These are phyloP conservation scores for Pseudozyma sp. DNA, from an alignment of 1,284 basidiomycete genomes.

Conservation along the genomic window DNA sequence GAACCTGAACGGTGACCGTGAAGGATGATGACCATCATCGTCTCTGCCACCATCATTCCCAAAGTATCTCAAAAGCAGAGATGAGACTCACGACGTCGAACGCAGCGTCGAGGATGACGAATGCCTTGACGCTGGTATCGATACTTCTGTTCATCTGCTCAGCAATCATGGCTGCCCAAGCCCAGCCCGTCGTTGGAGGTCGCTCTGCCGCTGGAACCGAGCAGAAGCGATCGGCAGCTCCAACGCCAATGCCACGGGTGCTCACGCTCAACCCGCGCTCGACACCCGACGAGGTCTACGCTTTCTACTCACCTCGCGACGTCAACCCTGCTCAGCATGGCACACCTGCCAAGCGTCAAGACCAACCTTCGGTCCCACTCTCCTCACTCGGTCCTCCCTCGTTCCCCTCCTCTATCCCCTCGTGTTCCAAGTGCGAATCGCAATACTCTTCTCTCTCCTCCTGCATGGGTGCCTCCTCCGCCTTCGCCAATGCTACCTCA, in stretches of 20 bases:
- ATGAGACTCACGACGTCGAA: slow-evolving; percentile 1
- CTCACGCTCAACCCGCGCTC: slow-evolving; percentile 26
- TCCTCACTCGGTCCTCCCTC: slow-evolving; percentile 42
- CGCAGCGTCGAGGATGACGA: not conserved
- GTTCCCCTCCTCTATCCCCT: slow-evolving; percentile 53
- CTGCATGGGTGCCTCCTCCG: slow-evolving; percentile 53
- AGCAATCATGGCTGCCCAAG: not conserved
- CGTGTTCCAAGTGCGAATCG: slow-evolving; percentile 56
- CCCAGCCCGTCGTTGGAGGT: slow-evolving; percentile 13
- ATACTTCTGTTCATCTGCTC: not conserved
- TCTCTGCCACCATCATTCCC: no score
- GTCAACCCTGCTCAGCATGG: not conserved
- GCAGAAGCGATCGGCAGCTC: slow-evolving; percentile 17
- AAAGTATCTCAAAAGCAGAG: not conserved
- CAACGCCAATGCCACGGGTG: slow-evolving; percentile 32
- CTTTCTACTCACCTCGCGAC: slow-evolving; percentile 40
- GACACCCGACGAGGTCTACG: slow-evolving; percentile 49
- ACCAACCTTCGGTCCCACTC: slow-evolving; percentile 48
- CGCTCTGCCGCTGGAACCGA: not conserved
- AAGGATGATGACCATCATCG: no score
- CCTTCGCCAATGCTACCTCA: slow-evolving; percentile 52
- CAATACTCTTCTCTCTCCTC: slow-evolving; percentile 50
- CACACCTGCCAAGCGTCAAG: slow-evolving; percentile 21
- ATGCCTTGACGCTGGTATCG: not conserved
- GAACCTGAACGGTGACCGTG: no score